Percentiles rank a stretch among this genome's conserved stretches.
These are phyloP conservation scores for Huntiella moniliformis DNA, from an alignment of 2,329 filamentous ascomycete genomes.

Conservation along the genomic window DNA sequence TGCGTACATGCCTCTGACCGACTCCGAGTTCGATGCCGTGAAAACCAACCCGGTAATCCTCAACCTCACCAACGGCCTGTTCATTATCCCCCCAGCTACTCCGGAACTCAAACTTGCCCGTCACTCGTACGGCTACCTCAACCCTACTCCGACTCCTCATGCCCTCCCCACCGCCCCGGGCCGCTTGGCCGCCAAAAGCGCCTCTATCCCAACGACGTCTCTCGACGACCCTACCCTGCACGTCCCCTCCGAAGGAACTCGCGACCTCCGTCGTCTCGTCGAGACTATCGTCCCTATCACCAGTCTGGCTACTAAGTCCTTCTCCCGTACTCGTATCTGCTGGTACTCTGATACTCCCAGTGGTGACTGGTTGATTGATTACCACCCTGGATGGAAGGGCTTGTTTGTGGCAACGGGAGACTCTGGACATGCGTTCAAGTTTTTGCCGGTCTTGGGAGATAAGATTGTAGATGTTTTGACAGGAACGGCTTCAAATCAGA, in stretches of 20 bases:
- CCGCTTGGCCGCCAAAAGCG: constrained; percentile 13
- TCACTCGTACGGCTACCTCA: constrained; percentile 50
- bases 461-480: constrained; percentile 39
- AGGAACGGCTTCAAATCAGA: constrained; percentile 26
- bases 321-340: constrained; percentile 44
- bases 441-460: constrained; percentile 46
- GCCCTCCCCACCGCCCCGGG: constrained; percentile 18
- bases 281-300: constrained; percentile 32
- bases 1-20: constrained; percentile 56
- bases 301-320: constrained; percentile 38
- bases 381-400: constrained; percentile 41
- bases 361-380: constrained; percentile 52
- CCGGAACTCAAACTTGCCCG: constrained; percentile 49
- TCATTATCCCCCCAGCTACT: constrained; percentile 51
- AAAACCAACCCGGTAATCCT: constrained; percentile 51
- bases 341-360: constrained; percentile 61
- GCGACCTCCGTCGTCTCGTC: constrained; percentile 41
- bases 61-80: constrained; percentile 52
- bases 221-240: constrained; percentile 24
- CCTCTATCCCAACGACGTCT: constrained; percentile 20
- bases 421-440: constrained; percentile 50
- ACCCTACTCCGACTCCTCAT: constrained; percentile 24
- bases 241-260: constrained; percentile 41
- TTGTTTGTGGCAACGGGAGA: constrained; percentile 45
- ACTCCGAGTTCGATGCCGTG: constrained; percentile 48